Evolutionary conservation across 2,329 filamentous ascomycete genomes (phyloP), one percentile per base, ranked within the genome.

Genomic region (Colletotrichum spaethianum): DNA sequence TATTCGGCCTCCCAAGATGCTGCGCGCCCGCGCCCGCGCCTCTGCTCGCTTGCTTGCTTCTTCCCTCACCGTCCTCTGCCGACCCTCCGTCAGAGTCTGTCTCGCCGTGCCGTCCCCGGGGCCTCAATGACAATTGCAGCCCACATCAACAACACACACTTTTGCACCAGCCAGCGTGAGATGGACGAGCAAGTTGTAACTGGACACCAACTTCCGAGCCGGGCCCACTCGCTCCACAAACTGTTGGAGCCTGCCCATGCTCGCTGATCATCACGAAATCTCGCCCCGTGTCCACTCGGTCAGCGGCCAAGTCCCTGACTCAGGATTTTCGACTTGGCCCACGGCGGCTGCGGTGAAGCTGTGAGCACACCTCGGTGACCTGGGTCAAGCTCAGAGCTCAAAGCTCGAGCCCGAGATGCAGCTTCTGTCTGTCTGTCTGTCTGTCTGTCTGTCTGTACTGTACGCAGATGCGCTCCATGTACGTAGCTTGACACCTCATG

Each of bases 261-360:
- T 64, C 59, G 63, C 23, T 42, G 60, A 68, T 70, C 68, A 70
- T 70, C 56, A 50, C 56, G 63, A 40, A 63, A 63, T 63, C 48
- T 46, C 48, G 60, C 62, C 31, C 53, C 53, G 53, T 55, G 33
- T 40, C 66, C 66, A 59, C 60, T 52, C 62, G 31, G 36, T 52
- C 61, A 53, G 36, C 46, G 36, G 23, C 61, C 11, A 42, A 48
- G 63, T 56, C 63, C 56, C 52, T 67, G 63, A 67, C 46, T 60
- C 63, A 53, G 23, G 31, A 53, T 65, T 48, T 48, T 48, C 31
- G 44, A 44, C 38, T 53, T 53, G 55, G 36, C 23, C 62, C 28
- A 70, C 26, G 33, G 42, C 40, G 40, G 44, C 56, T 40, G 18
- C 42, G 36, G 64, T 63, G 64, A 61, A 62, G 56, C 20, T 42